Conservation (phyloP, 768 basidiomycete species). For the Tylopilus subfusipes region DNA sequence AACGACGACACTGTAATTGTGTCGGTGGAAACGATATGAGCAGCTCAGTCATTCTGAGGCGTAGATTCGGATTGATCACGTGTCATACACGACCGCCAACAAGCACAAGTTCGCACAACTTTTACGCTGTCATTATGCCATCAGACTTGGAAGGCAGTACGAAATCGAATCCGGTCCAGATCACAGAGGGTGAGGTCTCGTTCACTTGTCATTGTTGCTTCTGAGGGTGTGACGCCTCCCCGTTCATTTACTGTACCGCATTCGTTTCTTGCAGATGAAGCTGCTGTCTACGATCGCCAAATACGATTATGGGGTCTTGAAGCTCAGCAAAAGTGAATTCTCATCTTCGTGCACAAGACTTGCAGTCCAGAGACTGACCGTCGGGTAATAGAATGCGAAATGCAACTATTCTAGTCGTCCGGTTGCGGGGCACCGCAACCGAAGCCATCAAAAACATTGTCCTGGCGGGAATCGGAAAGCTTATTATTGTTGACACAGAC, state of each 20-base stretch:
- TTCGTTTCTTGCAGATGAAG: slow-evolving; percentile 43
- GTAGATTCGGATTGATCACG: slow-evolving; percentile 9
- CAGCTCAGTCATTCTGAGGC: background rate
- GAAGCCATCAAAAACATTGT: slow-evolving; percentile 98
- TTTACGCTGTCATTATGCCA: slow-evolving; percentile 16
- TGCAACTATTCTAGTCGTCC: slow-evolving; percentile 82
- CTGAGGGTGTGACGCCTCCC: slow-evolving; percentile 3
- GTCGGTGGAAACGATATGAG: background rate
- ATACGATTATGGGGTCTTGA: slow-evolving; percentile 98
- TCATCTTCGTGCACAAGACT: background rate
- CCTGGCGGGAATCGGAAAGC: slow-evolving; percentile 88
- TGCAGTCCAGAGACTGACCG: slow-evolving; percentile 8
- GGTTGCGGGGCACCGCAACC: slow-evolving; percentile 79
- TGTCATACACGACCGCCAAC: background rate
- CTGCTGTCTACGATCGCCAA: slow-evolving; percentile 93
- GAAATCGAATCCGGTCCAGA: slow-evolving; percentile 41
- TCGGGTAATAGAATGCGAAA: slow-evolving; percentile 74
- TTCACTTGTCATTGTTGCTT: background rate
- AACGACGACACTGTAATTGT: background rate
- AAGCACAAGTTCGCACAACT: background rate
- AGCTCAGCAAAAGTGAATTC: slow-evolving; percentile 83
- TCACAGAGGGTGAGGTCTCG: slow-evolving; percentile 61
- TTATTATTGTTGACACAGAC: slow-evolving; percentile 79
- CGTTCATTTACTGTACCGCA: background rate
- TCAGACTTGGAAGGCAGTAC: slow-evolving; percentile 27